Evolutionary conservation across 208 protist species (phyloP), one percentile per base, ranked within the genome.

Genomic region (Wallacemonas sp.): DNA sequence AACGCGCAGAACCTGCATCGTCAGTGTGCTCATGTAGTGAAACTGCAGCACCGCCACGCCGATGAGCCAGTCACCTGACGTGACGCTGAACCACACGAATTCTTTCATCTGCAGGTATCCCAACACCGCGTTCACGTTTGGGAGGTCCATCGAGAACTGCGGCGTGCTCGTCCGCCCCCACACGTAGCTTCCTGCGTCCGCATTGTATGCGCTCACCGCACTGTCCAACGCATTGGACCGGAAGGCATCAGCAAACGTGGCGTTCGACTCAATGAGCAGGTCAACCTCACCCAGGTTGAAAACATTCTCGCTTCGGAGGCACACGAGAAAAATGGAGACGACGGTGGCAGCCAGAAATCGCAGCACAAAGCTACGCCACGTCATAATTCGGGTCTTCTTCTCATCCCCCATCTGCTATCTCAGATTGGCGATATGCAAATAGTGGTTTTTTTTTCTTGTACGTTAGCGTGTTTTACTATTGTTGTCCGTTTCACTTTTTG

Each of bases 11-110:
- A 84, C 28, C 17, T 80, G 65, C 38, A 84, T 30, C 21, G 56
- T 63, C 9, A 84, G 53, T 4, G 62, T 56, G 49, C 62, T 67
- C 21, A 66, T 33, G 54, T 80, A 84, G 60, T 78, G 68, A 22
- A 84, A 77, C 44, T 84, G 73, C 26, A 84, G 55, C 11, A 84
- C 38, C 26, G 70, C 78, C 24, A 84, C 27, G n/a, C 73, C 72
- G 19, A 77, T 47, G 38, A 78, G 63, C 74, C 72, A 80, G 1
- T 68, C 65, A n/a, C 73, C 67, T 2, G 63, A 46, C 39, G 73
- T 75, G 1, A 76, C 21, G 34, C 73, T 70, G 19, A 84, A 24
- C 78, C 78, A 84, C 3, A 84, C 58, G 69, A 84, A 80, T 49
- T 84, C 78, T 49, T 84, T 84, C 47, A 69, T 61, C 27, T 80